phyloP scores from a whole-genome alignment of 768 basidiomycete species.

The Flagelloscypha sp. region DNA sequence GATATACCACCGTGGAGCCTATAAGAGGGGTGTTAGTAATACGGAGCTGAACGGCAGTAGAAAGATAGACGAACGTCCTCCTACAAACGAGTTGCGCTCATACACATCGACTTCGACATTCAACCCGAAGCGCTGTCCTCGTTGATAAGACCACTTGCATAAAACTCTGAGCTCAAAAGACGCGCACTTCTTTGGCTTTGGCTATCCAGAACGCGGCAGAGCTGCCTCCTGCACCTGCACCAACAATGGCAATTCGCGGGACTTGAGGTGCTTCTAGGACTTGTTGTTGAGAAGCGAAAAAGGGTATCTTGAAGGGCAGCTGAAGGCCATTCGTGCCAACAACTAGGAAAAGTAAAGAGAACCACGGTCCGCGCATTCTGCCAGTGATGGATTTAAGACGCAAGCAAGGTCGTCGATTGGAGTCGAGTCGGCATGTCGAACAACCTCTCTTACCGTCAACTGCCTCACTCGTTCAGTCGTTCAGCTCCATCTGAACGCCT shows the following conservation, averaged over 20 bases:
- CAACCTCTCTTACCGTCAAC: too few relatives aligned
- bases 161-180: too few relatives aligned
- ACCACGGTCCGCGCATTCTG: too few relatives aligned
- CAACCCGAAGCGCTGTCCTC: constrained; percentile 55
- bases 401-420: too few relatives aligned
- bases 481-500: too few relatives aligned
- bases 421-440: too few relatives aligned
- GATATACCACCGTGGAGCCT: constrained; percentile 77
- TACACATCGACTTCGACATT: constrained; percentile 79
- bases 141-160: too few relatives aligned
- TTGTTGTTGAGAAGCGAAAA: constrained; percentile 27
- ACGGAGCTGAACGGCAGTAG: constrained; percentile 2
- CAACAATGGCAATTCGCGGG: constrained; percentile 75
- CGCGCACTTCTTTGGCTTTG: constrained; percentile 67
- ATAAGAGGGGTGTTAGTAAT: constrained; percentile 5
- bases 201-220: constrained; percentile 82
- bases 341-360: too few relatives aligned
- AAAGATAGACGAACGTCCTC: constrained; percentile 61
- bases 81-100: constrained; percentile 67
- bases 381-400: too few relatives aligned
- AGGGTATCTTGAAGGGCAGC: constrained; percentile 49
- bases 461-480: too few relatives aligned
- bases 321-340: too few relatives aligned
- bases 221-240: constrained; percentile 82
- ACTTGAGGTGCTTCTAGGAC: constrained; percentile 17